A percentile compares a stretch with the other conserved stretches of the same genome.
phyloP scores from a whole-genome alignment of 805 yeast species.

The Lipomyces chichibuensis region DNA sequence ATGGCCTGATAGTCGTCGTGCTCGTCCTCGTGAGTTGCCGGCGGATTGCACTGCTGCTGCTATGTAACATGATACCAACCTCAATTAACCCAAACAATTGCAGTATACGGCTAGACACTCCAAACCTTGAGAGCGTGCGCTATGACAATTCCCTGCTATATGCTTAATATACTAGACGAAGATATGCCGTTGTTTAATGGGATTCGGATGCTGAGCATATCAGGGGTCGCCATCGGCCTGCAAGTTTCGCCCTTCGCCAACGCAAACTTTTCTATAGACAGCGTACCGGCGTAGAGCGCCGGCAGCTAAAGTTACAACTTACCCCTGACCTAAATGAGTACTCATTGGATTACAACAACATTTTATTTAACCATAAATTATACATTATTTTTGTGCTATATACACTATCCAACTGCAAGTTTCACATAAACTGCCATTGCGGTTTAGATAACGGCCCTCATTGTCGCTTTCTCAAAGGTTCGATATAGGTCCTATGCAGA shows the following conservation, averaged over 20 bases:
- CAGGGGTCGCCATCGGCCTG: not conserved
- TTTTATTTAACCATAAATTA: no score
- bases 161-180: not conserved
- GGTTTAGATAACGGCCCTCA: not conserved
- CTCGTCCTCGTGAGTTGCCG: conserved; percentile 1
- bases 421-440: not conserved
- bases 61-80: not conserved
- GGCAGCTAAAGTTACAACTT: no score
- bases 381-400: not conserved
- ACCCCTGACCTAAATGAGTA: no score
- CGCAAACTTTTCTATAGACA: not conserved
- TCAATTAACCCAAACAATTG: not conserved
- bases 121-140: not conserved
- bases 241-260: not conserved
- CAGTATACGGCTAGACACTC: not conserved
- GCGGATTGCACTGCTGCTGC: not conserved
- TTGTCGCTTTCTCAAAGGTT: not conserved
- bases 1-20: not conserved
- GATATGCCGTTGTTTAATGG: not conserved
- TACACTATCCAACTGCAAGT: not conserved
- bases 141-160: not conserved
- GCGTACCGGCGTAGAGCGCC: no score
- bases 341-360: no score
- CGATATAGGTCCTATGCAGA: conserved; percentile 18
- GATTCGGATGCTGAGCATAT: not conserved